phyloP scores from a whole-genome alignment of 306 rosid species.

The Carpinus fangiana region DNA sequence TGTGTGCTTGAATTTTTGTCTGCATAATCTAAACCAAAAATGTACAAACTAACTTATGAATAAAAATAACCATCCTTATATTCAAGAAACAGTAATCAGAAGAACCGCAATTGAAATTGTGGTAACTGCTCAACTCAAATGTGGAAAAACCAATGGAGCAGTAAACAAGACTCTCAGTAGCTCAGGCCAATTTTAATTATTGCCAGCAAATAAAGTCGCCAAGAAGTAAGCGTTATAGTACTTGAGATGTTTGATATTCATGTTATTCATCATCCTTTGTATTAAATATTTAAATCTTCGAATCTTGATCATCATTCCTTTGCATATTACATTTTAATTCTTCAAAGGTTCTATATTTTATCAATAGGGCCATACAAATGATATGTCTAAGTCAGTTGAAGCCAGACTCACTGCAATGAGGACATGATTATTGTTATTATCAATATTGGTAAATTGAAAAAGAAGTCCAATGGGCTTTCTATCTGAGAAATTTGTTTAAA shows the following conservation, averaged over 20 bases:
- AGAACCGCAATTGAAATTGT: too few species aligned
- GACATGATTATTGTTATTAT: neutral
- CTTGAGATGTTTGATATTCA: neutral
- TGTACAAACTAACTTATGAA: too few species aligned
- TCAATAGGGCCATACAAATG: too few species aligned
- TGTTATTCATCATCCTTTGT: neutral
- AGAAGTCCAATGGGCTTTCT: neutral
- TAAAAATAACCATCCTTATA: neutral
- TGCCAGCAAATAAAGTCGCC: neutral
- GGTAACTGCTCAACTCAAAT: neutral
- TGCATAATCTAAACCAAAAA: neutral
- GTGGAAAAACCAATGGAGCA: neutral
- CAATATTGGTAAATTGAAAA: neutral
- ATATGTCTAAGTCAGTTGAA: too few species aligned
- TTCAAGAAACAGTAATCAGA: neutral
- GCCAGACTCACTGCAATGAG: neutral
- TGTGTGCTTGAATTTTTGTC: neutral
- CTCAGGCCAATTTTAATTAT: neutral
- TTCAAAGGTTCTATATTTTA: neutral
- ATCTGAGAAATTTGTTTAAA: neutral
- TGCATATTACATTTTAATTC: neutral
- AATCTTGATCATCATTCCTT: neutral
- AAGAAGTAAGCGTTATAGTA: neutral
- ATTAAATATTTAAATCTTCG: neutral
- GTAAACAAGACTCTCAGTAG: neutral